phyloP scores from a whole-genome alignment of 148 eudicot genomes.

The Amaranthus palmeri region DNA sequence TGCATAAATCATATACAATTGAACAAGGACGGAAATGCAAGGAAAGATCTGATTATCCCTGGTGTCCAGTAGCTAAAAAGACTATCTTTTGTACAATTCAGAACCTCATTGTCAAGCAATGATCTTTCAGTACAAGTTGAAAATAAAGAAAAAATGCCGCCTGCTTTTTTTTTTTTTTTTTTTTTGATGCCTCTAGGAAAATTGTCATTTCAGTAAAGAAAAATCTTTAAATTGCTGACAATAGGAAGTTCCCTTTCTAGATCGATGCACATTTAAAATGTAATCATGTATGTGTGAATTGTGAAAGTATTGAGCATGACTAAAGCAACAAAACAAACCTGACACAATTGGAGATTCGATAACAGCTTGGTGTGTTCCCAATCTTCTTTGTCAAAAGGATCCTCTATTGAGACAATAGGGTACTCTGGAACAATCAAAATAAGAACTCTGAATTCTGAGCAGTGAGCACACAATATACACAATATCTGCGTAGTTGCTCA shows the following conservation, averaged over 20 bases:
- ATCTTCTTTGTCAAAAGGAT: conserved; percentile 98
- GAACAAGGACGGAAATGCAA: conserved; percentile 6
- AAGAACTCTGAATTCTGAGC: background rate
- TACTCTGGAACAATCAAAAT: conserved; percentile 43
- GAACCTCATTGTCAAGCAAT: background rate
- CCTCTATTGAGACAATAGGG: conserved; percentile 90
- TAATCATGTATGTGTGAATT: background rate
- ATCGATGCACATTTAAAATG: background rate
- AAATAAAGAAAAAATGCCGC: background rate
- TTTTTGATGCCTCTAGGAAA: background rate
- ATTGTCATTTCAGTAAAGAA: background rate
- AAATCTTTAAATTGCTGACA: background rate
- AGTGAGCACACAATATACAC: conserved; percentile 2
- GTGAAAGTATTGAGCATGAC: background rate
- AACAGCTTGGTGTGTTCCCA: conserved; percentile 81
- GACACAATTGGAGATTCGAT: conserved; percentile 71
- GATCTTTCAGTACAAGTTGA: background rate
- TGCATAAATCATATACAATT: conserved; percentile 32
- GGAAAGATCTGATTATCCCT: background rate
- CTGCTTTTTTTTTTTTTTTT: no score
- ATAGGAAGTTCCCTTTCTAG: background rate
- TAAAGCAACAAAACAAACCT: conserved; percentile 40
- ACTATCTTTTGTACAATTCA: background rate
- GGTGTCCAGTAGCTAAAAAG: background rate
- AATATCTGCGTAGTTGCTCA: background rate